These are phyloP conservation scores for Haplosporangium sp. DNA, from an alignment of 371 early-diverging fungal genomes.

Conservation along the genomic window DNA sequence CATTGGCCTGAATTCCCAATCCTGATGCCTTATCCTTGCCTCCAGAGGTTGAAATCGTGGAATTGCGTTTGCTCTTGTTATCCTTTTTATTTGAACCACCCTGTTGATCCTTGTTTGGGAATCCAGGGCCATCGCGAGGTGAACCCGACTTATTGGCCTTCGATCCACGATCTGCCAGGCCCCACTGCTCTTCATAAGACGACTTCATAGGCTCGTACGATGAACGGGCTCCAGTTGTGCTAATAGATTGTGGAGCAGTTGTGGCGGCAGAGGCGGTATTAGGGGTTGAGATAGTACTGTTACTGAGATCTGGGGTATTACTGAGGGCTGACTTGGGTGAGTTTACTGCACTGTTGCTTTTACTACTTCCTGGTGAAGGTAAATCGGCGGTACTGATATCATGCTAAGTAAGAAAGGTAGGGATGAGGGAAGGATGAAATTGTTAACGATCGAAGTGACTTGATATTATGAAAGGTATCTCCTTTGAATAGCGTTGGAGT, in stretches of 20 bases:
- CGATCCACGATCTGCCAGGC: conserved; percentile 28
- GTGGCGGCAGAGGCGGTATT: conserved; percentile 12
- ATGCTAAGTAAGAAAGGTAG: conserved; percentile 20
- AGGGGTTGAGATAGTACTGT: conserved; percentile 11
- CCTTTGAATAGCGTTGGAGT: conserved; percentile 4
- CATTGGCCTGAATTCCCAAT: conserved; percentile 49
- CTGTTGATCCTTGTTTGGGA: conserved; percentile 50
- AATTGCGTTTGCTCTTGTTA: conserved; percentile 40
- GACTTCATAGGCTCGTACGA: conserved; percentile 56
- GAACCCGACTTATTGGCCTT: conserved; percentile 39
- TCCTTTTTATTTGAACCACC: conserved; percentile 41
- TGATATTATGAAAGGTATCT: not conserved
- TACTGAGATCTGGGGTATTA: conserved; percentile 44
- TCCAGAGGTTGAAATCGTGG: conserved; percentile 23
- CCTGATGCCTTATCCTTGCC: conserved; percentile 38
- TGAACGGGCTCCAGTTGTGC: conserved; percentile 32
- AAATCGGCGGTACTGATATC: conserved; percentile 43
- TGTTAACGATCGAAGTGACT: not conserved
- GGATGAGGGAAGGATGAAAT: not conserved
- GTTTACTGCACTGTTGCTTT: conserved; percentile 29
- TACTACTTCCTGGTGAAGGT: conserved; percentile 46
- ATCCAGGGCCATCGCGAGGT: conserved; percentile 62
- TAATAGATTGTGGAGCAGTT: conserved; percentile 42
- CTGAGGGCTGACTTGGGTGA: conserved; percentile 49
- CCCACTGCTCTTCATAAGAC: conserved; percentile 55